Conservation (phyloP, 129 eudicot genomes). For the Artemisia annua region DNA sequence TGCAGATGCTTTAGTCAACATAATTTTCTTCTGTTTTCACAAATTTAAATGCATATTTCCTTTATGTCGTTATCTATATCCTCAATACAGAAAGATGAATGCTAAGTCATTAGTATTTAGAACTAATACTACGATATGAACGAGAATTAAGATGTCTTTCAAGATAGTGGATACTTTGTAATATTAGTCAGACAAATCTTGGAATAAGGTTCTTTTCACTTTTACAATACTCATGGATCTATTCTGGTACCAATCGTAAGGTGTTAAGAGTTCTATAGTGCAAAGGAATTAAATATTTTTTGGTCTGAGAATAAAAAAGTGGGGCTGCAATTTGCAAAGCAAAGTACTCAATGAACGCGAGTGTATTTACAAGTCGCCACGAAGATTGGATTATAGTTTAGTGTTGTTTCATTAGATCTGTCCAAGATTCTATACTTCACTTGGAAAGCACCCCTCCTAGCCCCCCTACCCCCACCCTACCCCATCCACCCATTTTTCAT, state of each 20-base stretch:
- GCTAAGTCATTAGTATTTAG: conserved; percentile 11
- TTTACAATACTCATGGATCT: conserved; percentile 68
- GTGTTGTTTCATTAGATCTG: conserved; percentile 33
- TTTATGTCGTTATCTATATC: conserved; percentile 24
- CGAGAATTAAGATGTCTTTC: conserved; percentile 28
- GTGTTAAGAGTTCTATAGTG: conserved; percentile 57
- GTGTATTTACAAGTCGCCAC: conserved; percentile 50
- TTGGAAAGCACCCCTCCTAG: conserved; percentile 39
- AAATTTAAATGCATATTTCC: conserved; percentile 26
- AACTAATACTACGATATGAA: neutral
- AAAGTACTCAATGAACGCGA: conserved; percentile 35
- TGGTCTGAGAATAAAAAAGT: conserved; percentile 48
- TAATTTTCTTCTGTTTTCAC: conserved; percentile 45
- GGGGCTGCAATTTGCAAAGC: conserved; percentile 22
- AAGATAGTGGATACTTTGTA: conserved; percentile 45
- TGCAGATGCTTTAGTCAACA: conserved; percentile 84
- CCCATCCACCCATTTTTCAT: conserved; percentile 24
- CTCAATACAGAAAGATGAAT: conserved; percentile 23
- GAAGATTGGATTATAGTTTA: conserved; percentile 30
- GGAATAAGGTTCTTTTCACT: conserved; percentile 78
- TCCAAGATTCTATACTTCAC: conserved; percentile 75
- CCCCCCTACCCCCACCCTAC: conserved; percentile 33
- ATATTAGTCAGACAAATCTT: conserved; percentile 51
- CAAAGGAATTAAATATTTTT: conserved; percentile 42
- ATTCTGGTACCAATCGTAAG: conserved; percentile 79